Conservation (phyloP, 805 yeast species). For the Kluyveromyces aestuarii region DNA sequence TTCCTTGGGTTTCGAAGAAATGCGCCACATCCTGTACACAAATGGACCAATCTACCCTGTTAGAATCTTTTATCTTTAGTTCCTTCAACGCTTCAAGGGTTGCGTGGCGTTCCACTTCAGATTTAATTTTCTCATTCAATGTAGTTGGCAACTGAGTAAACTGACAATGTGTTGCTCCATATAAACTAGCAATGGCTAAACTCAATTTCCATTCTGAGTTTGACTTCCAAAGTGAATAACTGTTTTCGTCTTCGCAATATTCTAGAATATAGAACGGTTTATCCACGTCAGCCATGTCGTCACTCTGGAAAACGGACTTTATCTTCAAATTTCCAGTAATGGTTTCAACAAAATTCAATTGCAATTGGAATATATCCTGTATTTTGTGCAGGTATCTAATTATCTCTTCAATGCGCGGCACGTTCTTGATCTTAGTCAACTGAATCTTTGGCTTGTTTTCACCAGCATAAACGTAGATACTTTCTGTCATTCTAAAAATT, state of each 20-base stretch:
- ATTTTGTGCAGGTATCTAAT: slow-evolving; percentile 13
- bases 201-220: slow-evolving; percentile 21
- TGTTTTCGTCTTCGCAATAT: slow-evolving; percentile 14
- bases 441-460: slow-evolving; percentile 18
- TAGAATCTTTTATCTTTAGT: not conserved
- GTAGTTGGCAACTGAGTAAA: not conserved
- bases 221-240: slow-evolving; percentile 21
- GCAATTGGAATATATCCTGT: slow-evolving; percentile 20
- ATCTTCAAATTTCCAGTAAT: slow-evolving; percentile 25
- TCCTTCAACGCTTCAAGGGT: not conserved
- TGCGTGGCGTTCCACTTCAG: not conserved
- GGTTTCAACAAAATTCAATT: slow-evolving; percentile 18
- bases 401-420: slow-evolving; percentile 8
- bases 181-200: slow-evolving; percentile 13
- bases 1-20: not conserved
- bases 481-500: slow-evolving; percentile 10
- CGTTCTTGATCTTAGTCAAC: slow-evolving; percentile 15
- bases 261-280: slow-evolving; percentile 23
- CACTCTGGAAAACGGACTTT: slow-evolving; percentile 9
- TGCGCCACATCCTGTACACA: not conserved
- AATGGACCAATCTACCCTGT: not conserved
- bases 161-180: not conserved
- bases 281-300: slow-evolving; percentile 4
- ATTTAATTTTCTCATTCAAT: not conserved
- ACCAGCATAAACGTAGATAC: slow-evolving; percentile 19